Evolutionary conservation across 2,329 filamentous ascomycete genomes (phyloP), one percentile per base, ranked within the genome.

Genomic region (Neopestalotiopsis sp.): DNA sequence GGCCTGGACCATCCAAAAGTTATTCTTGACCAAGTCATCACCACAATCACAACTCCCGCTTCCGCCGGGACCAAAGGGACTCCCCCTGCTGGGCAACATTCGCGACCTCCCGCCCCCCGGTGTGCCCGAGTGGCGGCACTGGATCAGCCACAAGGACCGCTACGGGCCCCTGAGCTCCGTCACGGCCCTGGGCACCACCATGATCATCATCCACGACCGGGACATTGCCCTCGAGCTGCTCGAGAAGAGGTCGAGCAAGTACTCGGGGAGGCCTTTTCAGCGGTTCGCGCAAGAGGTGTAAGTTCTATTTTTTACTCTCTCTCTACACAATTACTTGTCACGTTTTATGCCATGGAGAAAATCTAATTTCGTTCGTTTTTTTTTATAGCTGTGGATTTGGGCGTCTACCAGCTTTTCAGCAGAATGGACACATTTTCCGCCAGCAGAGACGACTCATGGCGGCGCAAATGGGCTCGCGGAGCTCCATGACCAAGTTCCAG

Each of bases 61-160:
- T 0, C 86, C 85, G 1, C 86, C 86, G 1, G 87, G 87, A 0
- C 87, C 86, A 0, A 84, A 78, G 49, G 80, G 80, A 0, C 73
- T 84, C 6, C 84, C 84, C 0, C 30, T 89, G 0, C 58, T 89
- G 7, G 86, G 86, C 2, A 89, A 88, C 71, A 70, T 88, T 20
- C 72, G 74, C 0, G 85, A 88, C 70, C 74, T 88, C 14, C 86
- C 86, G 0, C 75, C 80, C 0, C 68, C 71, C 0, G 81, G 79
- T 1, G 73, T 70, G 1, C 75, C 75, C 3, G 81, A 84, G 67
- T 79, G 77, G 69, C 71, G 79, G 60, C 82, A 84, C 59, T 84
- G 82, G 82, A 66, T 80, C 20, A 78, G 80, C 70, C 78, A 82
- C 72, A 84, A 82, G 69, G 77, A 82, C 3, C 65, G 75, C 0